phyloP scores from a whole-genome alignment of 2,329 filamentous ascomycete genomes.

The Sclerotinia borealis region DNA sequence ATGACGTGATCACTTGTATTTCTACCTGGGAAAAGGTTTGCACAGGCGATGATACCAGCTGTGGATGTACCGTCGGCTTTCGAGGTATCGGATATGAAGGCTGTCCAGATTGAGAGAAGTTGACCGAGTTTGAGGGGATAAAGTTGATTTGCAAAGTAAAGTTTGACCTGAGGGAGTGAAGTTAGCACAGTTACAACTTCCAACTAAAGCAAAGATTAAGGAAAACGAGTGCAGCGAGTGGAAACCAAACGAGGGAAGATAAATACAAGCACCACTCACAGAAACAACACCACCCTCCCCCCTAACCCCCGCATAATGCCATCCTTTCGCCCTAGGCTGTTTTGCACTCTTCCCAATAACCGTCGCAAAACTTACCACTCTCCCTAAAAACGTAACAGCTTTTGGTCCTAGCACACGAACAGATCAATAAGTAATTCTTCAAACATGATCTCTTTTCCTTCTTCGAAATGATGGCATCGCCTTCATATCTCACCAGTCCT shows the following conservation, averaged over 20 bases:
- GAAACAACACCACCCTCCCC: constrained; percentile 50
- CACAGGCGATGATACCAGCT: constrained; percentile 35
- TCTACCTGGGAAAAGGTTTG: constrained; percentile 52
- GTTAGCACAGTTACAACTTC: not conserved
- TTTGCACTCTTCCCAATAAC: constrained; percentile 38
- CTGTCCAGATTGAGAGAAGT: constrained; percentile 51
- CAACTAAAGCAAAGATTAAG: not conserved
- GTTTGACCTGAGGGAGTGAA: constrained; percentile 37
- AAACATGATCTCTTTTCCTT: not conserved
- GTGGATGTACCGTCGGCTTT: constrained; percentile 38
- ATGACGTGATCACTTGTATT: constrained; percentile 48
- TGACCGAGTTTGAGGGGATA: constrained; percentile 46
- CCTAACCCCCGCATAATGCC: constrained; percentile 48
- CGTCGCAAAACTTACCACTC: constrained; percentile 50
- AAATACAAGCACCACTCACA: constrained; percentile 32
- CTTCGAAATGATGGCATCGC: no score
- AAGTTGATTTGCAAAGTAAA: constrained; percentile 42
- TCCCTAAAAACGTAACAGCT: constrained; percentile 46
- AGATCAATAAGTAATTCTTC: constrained; percentile 41
- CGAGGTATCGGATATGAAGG: constrained; percentile 43
- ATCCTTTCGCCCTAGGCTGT: constrained; percentile 42
- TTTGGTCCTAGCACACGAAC: constrained; percentile 44
- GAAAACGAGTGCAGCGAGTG: no score
- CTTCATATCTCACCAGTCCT: no score
- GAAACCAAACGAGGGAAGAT: constrained; percentile 10